Base-by-base conservation (phyloP, 164 flowering plant genomes). In the Stephania japonica region DNA sequence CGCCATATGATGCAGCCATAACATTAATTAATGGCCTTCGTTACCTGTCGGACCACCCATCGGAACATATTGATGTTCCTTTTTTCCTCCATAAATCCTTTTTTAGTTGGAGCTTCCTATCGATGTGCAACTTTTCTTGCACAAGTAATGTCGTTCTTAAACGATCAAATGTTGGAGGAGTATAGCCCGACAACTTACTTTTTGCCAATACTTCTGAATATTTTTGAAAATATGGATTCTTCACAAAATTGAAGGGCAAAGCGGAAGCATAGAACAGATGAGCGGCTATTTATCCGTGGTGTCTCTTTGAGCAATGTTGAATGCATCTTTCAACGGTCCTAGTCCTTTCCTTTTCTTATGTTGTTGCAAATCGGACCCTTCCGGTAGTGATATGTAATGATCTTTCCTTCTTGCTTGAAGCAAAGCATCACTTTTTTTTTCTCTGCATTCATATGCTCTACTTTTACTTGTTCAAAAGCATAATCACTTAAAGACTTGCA, bases 31-130 rank as follows among this genome's bases (percentile, higher is more conserved):
- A 21, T 1, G 14, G 62, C 59, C 72, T 70, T 25, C 62, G 49
- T 16, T 70, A 62, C 14, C 38, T 59, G 49, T 70, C 61, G 1
- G 56, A 10, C 72, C 62, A 70, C n/a, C 72, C 72, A 70, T 70
- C 63, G 50, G 50, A 70, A 8, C 26, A 70, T 70, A 9, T 59
- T 70, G 4, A 70, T 44, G 50, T 44, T 13, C 50, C 50, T 44
- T 2, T 44, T 44, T 44, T 44, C 50, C 61, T 47, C 72, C 62
- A 11, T 70, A 62, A 11, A 47, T 2, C 24, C 63, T 16, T 70
- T 21, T 19, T 61, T 7, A 41, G 19, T 12, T 61, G 12, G 12
- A 38, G 63, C 72, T 23, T n/a, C n/a, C 21, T 50, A 59, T 47
- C 41, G 1, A 70, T 11, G 41, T n/a, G n/a, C 24, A 42, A 26